Base-by-base conservation (phyloP, 139 green algal genomes). In the Auxenochlorella pyrenoidosa region DNA sequence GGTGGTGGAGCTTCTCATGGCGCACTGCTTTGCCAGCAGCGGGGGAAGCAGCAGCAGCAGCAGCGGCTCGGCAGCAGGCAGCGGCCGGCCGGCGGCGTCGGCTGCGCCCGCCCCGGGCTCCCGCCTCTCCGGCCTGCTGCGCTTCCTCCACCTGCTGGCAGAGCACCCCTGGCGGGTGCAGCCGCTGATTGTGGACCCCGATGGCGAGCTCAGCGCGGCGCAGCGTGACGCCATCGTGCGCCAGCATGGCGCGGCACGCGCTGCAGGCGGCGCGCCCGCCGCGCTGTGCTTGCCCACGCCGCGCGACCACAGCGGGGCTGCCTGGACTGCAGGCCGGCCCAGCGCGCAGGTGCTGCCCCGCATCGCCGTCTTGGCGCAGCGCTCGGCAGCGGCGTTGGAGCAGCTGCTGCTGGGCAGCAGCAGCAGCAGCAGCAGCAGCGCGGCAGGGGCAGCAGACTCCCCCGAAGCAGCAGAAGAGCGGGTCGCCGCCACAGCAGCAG, bases 1-100 rank as follows among this genome's bases (percentile, higher is more conserved):
- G 88, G 93, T 93, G 38, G 90, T 94, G 36, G 95, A 98, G 91
- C 91, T 97, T 81, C 59, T 98, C 54, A 73, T 94, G 68, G 93
- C 87, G 13, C 90, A 91, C 36, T 91, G 86, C 38, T 97, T 95
- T 70, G 71, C 70, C 5, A 40, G 26, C 13, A 34, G 70, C 47
- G 40, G 71, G 19, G 15, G 38, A 26, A n/a, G 34, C 21, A 24
- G 41, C 44, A 41, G 75, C 75, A 40, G 43, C 30, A 21, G n/a
- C 71, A 78, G n/a, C 28, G 70, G n/a, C 24, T 28, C 41, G 13
- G 5, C 47, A 34, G 43, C 43, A 26, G 75, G 19, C 12, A 44
- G 30, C 13, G 63, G 40, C 30, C 4, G 58, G 22, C 83, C 88
- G 13, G 71, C 71, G 1, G 51, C 47, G 0, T 4, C 44, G 26